phyloP scores from a whole-genome alignment of 2,329 filamentous ascomycete species.

The Pyrenochaeta sp. region DNA sequence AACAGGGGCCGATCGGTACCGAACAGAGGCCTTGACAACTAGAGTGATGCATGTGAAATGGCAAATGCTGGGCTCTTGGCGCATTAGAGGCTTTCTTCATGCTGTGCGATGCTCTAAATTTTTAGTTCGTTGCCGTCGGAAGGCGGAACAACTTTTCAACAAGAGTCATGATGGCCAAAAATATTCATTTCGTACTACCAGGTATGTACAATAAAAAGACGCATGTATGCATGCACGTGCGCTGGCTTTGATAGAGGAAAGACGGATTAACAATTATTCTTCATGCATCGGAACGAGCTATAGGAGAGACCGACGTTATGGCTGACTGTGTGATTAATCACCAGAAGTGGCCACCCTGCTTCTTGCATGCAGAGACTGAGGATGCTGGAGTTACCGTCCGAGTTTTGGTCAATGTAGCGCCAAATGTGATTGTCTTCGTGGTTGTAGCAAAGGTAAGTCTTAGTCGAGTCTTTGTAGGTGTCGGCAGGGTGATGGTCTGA shows the following conservation, averaged over 20 bases:
- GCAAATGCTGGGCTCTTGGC: conserved; percentile 5
- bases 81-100: background rate
- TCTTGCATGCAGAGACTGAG: conserved; percentile 45
- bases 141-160: background rate
- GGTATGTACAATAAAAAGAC: background rate
- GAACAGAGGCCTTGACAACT: background rate
- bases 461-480: conserved; percentile 45
- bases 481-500: conserved; percentile 46
- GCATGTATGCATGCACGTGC: background rate
- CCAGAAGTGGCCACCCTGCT: conserved; percentile 42
- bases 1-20: background rate
- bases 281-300: background rate
- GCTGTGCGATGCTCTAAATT: background rate
- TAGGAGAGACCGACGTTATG: too few species aligned
- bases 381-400: conserved; percentile 48
- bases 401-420: conserved; percentile 43
- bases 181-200: background rate
- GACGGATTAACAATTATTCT: background rate
- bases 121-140: background rate
- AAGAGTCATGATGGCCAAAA: background rate
- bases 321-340: background rate
- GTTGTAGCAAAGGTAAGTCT: conserved; percentile 35
- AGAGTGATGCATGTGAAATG: conserved; percentile 6
- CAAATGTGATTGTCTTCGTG: conserved; percentile 46
- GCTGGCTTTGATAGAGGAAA: background rate